Evolutionary conservation across 2,329 filamentous ascomycete species (phyloP), one percentile per base, ranked within the genome.

Genomic region (Exserohilum turcica): DNA sequence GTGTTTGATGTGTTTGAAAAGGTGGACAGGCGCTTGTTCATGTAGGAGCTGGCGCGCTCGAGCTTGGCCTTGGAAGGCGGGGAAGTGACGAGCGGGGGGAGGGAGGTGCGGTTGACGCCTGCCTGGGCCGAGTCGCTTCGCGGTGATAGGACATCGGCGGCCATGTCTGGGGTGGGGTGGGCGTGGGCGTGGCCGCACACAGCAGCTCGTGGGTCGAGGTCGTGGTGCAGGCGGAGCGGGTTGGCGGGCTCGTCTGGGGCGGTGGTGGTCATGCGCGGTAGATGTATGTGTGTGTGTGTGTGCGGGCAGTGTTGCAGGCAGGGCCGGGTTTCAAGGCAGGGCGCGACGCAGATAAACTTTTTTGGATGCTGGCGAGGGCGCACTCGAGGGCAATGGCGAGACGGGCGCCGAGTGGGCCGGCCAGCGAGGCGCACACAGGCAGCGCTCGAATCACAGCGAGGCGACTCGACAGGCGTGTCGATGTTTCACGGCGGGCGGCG

Each of bases 1-100:
- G 59, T 58, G 36, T 36, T 56, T 33, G 54, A 63, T 33, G 75
- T 63, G 59, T 76, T 82, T 13, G 90, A 94, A 78, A 92, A 93
- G 69, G 91, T 89, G 59, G 92, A 96, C 66, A 95, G 80, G 51
- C 92, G 85, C 71, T 90, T 89, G 76, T 87, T 92, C 59, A 88
- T 87, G 66, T 87, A 89, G 69, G 91, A 89, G 67, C 89, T 91
- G 12, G 68, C 68, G 27, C 73, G 68, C 75, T 90, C 87, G 64
- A 67, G 80, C 83, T 69, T 86, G 80, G 72, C 71, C 44, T 71
- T 69, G 59, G 81, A 75, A 10, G 78, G 73, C 48, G 77, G 74
- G 54, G 79, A 80, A 18, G 82, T 82, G 52, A 81, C 72, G 46
- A 84, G 76, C 33, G 81, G 80, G 48, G 82, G 77, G 15, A 80